Evolutionary conservation across 345 rosid species (phyloP).

Genomic region (Aquilaria yunnanensis): DNA sequence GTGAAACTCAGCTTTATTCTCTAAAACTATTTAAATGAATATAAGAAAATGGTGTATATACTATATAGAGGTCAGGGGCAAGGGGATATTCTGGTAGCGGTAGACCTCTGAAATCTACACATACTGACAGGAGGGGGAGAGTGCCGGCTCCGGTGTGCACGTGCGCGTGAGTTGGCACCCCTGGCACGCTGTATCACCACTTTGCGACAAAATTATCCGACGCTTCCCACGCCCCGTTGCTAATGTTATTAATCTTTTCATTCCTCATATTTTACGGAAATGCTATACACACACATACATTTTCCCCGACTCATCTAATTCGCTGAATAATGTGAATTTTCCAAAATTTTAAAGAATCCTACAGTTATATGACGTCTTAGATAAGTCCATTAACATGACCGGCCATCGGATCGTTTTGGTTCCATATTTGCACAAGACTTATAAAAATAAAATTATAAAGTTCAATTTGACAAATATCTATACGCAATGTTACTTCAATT

Average conservation of each 20-base stretch:
- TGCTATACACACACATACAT: neutral
- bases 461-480: too few species aligned
- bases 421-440: too few species aligned
- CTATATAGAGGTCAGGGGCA: neutral
- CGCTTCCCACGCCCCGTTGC: conserved; percentile 37
- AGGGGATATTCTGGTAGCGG: neutral
- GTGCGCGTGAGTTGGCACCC: conserved; percentile 35
- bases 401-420: too few species aligned
- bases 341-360: neutral
- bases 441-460: too few species aligned
- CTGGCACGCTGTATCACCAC: conserved; percentile 17
- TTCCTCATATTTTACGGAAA: neutral
- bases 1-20: too few species aligned
- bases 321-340: neutral
- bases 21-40: too few species aligned
- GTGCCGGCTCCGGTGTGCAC: conserved; percentile 29
- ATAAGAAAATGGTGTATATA: too few species aligned
- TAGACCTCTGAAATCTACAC: neutral
- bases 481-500: too few species aligned
- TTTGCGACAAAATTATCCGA: conserved; percentile 30
- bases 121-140: conserved; percentile 11
- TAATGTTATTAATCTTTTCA: conserved; percentile 21
- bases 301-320: too few species aligned
- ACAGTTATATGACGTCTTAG: conserved; percentile 4
- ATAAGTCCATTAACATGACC: neutral